Evolutionary conservation across 108 stramenopile genomes (phyloP).

Genomic region (Nitzschia sp.): DNA sequence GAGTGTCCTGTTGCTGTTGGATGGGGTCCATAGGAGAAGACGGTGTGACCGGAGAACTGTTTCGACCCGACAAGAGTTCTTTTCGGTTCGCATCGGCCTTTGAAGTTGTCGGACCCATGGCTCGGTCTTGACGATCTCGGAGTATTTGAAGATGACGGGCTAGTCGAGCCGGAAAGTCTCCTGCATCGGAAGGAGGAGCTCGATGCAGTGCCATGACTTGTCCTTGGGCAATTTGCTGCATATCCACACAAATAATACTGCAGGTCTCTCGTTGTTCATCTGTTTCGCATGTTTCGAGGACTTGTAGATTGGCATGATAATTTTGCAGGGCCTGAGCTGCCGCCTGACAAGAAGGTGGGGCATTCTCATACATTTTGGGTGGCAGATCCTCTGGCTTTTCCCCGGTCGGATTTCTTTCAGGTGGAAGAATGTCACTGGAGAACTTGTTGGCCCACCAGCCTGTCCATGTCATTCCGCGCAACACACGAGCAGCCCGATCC

Average conservation of each 20-base stretch:
- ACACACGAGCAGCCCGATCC: constrained; percentile 47
- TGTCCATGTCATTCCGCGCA: constrained; percentile 61
- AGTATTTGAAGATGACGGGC: constrained; percentile 25
- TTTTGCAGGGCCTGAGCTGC: constrained; percentile 58
- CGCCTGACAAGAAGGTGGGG: constrained; percentile 21
- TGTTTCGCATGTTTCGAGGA: constrained; percentile 56
- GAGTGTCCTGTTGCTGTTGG: constrained; percentile 35
- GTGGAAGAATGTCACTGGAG: constrained; percentile 39
- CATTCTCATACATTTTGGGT: constrained; percentile 40
- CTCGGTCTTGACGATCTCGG: constrained; percentile 31
- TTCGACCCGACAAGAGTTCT: constrained; percentile 5
- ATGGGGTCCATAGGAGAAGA: constrained; percentile 3
- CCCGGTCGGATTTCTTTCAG: neutral
- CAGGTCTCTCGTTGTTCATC: constrained; percentile 49
- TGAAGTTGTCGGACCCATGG: neutral
- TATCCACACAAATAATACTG: constrained; percentile 49
- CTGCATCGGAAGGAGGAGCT: neutral
- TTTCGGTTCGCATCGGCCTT: neutral
- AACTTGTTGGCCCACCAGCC: constrained; percentile 67
- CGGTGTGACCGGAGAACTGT: neutral
- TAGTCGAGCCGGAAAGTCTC: constrained; percentile 20
- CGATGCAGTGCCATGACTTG: constrained; percentile 27
- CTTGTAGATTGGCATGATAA: constrained; percentile 52
- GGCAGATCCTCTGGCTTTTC: constrained; percentile 14
- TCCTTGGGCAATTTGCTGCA: constrained; percentile 36